A percentile compares a stretch with the other conserved stretches of the same genome.
phyloP scores from a whole-genome alignment of 352 stramenopile species.

The Aphanomyces euteiches region DNA sequence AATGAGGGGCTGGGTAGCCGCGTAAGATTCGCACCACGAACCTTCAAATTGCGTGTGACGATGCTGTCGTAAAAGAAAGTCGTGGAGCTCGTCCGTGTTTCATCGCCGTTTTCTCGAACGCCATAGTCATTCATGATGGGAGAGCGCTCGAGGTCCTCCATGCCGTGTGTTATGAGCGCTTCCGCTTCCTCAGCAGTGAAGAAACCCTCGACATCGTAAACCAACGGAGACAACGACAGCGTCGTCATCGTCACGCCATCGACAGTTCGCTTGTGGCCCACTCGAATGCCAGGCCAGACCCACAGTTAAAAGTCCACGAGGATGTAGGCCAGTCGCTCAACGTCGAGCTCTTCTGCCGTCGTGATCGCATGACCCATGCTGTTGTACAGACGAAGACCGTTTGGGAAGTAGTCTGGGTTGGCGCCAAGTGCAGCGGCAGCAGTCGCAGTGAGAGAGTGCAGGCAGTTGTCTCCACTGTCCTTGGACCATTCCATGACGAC shows the following conservation, averaged over 20 bases:
- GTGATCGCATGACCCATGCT: no score
- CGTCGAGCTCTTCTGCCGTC: no score
- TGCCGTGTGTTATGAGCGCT: slow-evolving; percentile 50
- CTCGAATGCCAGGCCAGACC: slow-evolving; percentile 66
- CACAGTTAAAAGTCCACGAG: slow-evolving; percentile 64
- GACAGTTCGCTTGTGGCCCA: slow-evolving; percentile 51
- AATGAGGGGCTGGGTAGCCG: slow-evolving; percentile 49
- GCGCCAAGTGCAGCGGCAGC: no score
- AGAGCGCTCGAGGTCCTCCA: slow-evolving; percentile 49
- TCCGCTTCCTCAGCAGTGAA: slow-evolving; percentile 58
- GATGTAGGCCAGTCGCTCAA: slow-evolving; percentile 37
- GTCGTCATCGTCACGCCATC: slow-evolving; percentile 54
- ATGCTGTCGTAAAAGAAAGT: slow-evolving; percentile 57
- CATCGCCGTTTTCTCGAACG: slow-evolving; percentile 45
- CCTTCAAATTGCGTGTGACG: slow-evolving; percentile 58
- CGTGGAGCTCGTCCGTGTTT: slow-evolving; percentile 60
- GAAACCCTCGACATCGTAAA: slow-evolving; percentile 62
- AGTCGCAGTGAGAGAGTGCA: no score
- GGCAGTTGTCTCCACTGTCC: no score
- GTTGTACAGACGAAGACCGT: no score
- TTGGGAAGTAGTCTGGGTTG: no score
- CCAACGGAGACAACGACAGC: slow-evolving; percentile 53
- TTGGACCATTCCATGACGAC: no score
- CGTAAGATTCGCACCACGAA: slow-evolving; percentile 45
- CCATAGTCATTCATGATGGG: slow-evolving; percentile 50